A percentile compares a stretch with the other conserved stretches of the same genome.
phyloP scores from a whole-genome alignment of 768 basidiomycete species.

The Rhizopogon vesiculosus region DNA sequence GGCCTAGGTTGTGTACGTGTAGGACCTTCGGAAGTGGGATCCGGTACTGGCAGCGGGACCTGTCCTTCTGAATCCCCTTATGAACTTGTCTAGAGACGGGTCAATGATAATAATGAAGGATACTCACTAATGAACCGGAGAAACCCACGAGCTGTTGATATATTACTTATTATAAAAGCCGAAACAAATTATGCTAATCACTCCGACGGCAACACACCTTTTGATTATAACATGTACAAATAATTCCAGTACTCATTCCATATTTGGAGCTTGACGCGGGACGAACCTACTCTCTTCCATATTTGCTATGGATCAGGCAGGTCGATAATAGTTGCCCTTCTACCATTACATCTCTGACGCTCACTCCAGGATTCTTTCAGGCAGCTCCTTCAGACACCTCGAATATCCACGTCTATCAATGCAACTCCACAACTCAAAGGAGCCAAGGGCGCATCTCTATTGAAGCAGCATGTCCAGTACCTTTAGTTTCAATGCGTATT shows the following conservation, averaged over 20 bases:
- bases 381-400: constrained; percentile 37
- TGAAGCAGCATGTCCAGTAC: background rate
- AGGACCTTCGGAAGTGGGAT: background rate
- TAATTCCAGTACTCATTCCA: constrained; percentile 11
- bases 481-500: background rate
- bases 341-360: background rate
- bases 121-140: background rate
- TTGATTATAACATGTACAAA: constrained; percentile 23
- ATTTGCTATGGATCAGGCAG: constrained; percentile 24
- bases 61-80: constrained; percentile 1
- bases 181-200: background rate
- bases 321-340: background rate
- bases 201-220: constrained; percentile 10
- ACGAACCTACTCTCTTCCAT: background rate
- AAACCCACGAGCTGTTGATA: background rate
- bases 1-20: constrained; percentile 8
- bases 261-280: background rate
- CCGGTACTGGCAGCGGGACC: background rate
- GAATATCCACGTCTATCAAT: constrained; percentile 12
- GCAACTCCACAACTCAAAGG: background rate
- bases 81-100: background rate
- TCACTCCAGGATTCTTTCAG: constrained; percentile 56
- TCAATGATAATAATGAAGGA: background rate
- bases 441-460: background rate
- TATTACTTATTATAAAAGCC: background rate